Base-by-base conservation (phyloP, 2,329 filamentous ascomycete species). In the Trichoderma asperellum region DNA sequence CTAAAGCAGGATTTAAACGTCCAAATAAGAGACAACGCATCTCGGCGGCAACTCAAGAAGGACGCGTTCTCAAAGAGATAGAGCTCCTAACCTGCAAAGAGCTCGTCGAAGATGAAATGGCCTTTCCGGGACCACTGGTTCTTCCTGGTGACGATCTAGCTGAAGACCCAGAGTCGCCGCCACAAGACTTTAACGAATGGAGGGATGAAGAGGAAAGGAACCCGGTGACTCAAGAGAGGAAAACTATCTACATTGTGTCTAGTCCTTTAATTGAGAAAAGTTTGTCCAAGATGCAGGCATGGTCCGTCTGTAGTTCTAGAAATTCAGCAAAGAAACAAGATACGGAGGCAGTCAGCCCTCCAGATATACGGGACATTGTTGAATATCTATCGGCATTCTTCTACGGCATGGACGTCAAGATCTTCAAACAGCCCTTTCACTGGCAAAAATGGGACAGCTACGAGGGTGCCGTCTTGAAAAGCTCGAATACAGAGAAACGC, bases 71-170 rank as follows among this genome's bases (percentile, higher is more conserved):
- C 2, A 72, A 71, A 11, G 56, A 58, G 1, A 21, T 14, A 10
- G 29, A 43, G 8, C 18, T 63, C 32, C 4, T 73, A 10, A 55
- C 72, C 1, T 68, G 73, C 3, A 65, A 71, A 2, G 69, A 74
- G 5, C 69, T 62, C 0, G 55, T 72, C 56, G 70, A 70, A 10
- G 72, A 79, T 24, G 65, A 69, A 0, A 73, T 70, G 37, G 77
- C 80, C 0, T 91, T 89, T 71, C 89, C 88, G 0, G 86, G 80
- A 0, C 88, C 89, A 0, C 75, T 91, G 6, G 79, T 90, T 0
- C 78, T 91, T 0, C 89, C 89, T 0, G 82, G 80, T 2, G 89
- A 91, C 73, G 86, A 87, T 24, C 80, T 92, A 1, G 83, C 84
- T 0, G 77, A 81, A 40, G 84, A 90, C 49, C 84, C 86, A 0